Base-by-base conservation (phyloP, 2,329 filamentous ascomycete species). In the Pseudovirgaria hyperparasitica region DNA sequence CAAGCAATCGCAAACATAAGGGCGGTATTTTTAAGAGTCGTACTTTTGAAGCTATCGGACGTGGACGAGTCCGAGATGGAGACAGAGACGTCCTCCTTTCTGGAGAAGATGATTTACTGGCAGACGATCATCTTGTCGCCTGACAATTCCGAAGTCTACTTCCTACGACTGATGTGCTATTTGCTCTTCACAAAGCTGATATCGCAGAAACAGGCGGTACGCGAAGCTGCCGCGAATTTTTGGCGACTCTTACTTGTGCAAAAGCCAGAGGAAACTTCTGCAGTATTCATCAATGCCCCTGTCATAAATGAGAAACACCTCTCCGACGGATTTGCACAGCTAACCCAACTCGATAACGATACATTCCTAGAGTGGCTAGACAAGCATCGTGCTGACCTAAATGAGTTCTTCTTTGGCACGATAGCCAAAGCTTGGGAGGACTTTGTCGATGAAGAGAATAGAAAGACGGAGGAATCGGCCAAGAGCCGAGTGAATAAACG, bases 221-320 rank as follows among this genome's bases (percentile, higher is more conserved):
- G 85, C 10, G 54, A 79, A 27, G 72, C 81, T 22, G 81, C 87
- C 16, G 82, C 82, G 8, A 80, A 82, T 37, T 69, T 96, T 14
- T 84, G 87, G 71, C 74, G 90, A n/a, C 81, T 93, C 23, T 72
- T 96, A 39, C 67, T 96, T 30, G 84, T 96, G 1, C 87, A 96
- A 44, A 94, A 92, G 51, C 86, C 87, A 0, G 70, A 80, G 4
- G 85, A 93, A 46, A 81, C 82, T 12, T 68, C 74, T 0, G 62
- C 66, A 1, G 68, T 94, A 26, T 69, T 96, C 23, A 74, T 71
- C 12, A 73, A 84, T 33, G 75, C 75, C 18, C 74, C 78, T 42
- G 67, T 68, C 0, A 62, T 71, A 1, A 75, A 90, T 17, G 80
- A 90, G 37, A 67, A 72, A 28, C 66, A 77, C 27, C 55, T 94